phyloP scores from a whole-genome alignment of 495 filamentous ascomycete species.

The Penicillium taxi region DNA sequence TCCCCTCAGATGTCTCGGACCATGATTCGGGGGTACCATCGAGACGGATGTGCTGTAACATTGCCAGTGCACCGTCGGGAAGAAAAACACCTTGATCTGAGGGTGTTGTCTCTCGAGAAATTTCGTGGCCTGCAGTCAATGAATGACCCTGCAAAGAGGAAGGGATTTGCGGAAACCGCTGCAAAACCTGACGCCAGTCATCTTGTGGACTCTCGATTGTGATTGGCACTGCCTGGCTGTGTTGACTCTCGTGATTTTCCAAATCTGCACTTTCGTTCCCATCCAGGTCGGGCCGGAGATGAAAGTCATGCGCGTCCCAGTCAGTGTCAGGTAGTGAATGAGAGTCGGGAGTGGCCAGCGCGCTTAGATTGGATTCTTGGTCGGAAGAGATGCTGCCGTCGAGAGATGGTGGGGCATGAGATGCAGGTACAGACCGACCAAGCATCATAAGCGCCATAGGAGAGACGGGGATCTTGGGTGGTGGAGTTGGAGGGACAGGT shows the following conservation, averaged over 20 bases:
- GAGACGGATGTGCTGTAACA: constrained; percentile 64
- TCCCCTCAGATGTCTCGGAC: constrained; percentile 41
- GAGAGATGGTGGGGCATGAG: constrained; percentile 77
- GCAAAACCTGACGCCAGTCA: constrained; percentile 35
- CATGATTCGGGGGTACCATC: constrained; percentile 41
- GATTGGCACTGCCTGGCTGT: constrained; percentile 28
- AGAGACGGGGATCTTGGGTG: constrained; percentile 68
- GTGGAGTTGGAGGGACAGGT: constrained; percentile 68
- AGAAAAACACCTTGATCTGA: constrained; percentile 65
- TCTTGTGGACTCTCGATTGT: constrained; percentile 28
- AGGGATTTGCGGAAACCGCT: constrained; percentile 31
- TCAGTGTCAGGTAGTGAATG: constrained; percentile 46
- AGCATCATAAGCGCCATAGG: constrained; percentile 63
- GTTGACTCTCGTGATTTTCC: constrained; percentile 1
- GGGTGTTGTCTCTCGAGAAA: constrained; percentile 22
- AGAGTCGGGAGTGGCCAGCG: constrained; percentile 71
- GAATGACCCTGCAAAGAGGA: constrained; percentile 12
- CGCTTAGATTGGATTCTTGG: constrained; percentile 69
- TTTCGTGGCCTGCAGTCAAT: constrained; percentile 22
- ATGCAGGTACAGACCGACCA: constrained; percentile 56
- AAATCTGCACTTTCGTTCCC: constrained; percentile 17
- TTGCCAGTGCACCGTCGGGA: constrained; percentile 68
- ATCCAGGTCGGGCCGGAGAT: constrained; percentile 25
- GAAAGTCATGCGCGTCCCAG: constrained; percentile 32
- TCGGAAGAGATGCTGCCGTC: constrained; percentile 83